These are phyloP conservation scores for Luffa aegyptiaca DNA, from an alignment of 306 rosid species.

Conservation along the genomic window DNA sequence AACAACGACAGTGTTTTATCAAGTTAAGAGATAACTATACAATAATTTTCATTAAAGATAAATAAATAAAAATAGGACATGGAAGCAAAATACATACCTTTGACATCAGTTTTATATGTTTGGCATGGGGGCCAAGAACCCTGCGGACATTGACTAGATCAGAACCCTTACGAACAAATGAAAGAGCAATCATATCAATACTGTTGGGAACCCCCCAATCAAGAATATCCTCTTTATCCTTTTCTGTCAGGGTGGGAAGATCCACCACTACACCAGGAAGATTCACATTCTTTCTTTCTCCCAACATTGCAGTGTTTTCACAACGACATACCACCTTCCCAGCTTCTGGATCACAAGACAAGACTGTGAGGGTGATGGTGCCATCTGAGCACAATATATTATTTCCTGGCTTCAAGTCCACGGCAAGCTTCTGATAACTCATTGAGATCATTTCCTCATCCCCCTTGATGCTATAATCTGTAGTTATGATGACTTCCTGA, in stretches of 20 bases:
- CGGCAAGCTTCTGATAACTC: conserved; percentile 87
- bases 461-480: conserved; percentile 75
- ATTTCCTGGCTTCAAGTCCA: conserved; percentile 79
- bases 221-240: conserved; percentile 91
- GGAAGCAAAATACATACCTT: conserved; percentile 42
- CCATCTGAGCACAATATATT: conserved; percentile 84
- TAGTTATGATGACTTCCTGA: conserved; percentile 71
- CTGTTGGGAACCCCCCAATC: conserved; percentile 90
- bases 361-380: conserved; percentile 70
- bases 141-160: conserved; percentile 86
- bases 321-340: conserved; percentile 81
- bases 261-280: conserved; percentile 97
- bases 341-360: conserved; percentile 53
- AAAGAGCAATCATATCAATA: conserved; percentile 95
- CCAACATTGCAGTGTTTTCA: conserved; percentile 70
- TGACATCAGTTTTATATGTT: conserved; percentile 72
- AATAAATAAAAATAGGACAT: background rate
- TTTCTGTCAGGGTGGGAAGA: conserved; percentile 88
- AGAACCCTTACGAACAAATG: conserved; percentile 93
- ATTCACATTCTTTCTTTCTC: conserved; percentile 93
- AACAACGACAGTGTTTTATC: background rate
- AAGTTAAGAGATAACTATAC: background rate
- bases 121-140: conserved; percentile 81
- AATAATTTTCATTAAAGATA: too few relatives aligned
- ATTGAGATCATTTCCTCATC: conserved; percentile 54